phyloP scores from a whole-genome alignment of 1,284 basidiomycete species.

The Leccinum subspadiceum region DNA sequence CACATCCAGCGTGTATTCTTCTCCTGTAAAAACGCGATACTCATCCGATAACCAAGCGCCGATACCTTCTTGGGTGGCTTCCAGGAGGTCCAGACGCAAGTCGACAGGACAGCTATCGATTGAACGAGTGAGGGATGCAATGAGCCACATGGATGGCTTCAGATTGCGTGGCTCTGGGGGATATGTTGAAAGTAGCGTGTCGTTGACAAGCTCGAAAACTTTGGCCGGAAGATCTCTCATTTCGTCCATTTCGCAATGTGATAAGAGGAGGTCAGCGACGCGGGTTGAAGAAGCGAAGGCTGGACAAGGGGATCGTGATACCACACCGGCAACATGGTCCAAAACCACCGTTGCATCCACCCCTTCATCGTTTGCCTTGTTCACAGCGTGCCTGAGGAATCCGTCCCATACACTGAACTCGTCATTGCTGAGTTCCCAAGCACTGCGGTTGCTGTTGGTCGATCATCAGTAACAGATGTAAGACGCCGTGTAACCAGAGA shows the following conservation, averaged over 20 bases:
- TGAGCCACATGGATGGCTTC: conserved; percentile 57
- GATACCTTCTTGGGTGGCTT: conserved; percentile 53
- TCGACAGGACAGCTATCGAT: conserved; percentile 54
- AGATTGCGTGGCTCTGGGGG: conserved; percentile 58
- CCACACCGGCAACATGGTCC: conserved; percentile 48
- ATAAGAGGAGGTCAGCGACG: conserved; percentile 58
- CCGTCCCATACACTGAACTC: conserved; percentile 59
- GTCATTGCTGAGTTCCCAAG: conserved; percentile 54
- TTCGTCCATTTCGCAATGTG: conserved; percentile 49
- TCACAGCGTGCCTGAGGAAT: conserved; percentile 49
- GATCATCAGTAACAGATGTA: conserved; percentile 8
- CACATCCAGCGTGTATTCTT: conserved; percentile 61
- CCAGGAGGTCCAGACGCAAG: conserved; percentile 45
- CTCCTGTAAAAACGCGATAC: conserved; percentile 42
- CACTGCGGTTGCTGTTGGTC: conserved; percentile 39
- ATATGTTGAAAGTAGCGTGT: conserved; percentile 59
- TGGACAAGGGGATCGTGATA: conserved; percentile 46
- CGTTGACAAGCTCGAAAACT: conserved; percentile 56
- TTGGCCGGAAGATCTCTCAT: conserved; percentile 46
- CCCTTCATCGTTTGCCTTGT: conserved; percentile 58
- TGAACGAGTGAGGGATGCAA: conserved; percentile 49
- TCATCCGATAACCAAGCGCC: conserved; percentile 64
- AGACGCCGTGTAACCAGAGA: conserved; percentile 9
- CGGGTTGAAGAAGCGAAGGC: conserved; percentile 45
- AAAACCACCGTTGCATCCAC: conserved; percentile 51